Base-by-base conservation (phyloP, 345 rosid species). In the Noccaea bulbosa region DNA sequence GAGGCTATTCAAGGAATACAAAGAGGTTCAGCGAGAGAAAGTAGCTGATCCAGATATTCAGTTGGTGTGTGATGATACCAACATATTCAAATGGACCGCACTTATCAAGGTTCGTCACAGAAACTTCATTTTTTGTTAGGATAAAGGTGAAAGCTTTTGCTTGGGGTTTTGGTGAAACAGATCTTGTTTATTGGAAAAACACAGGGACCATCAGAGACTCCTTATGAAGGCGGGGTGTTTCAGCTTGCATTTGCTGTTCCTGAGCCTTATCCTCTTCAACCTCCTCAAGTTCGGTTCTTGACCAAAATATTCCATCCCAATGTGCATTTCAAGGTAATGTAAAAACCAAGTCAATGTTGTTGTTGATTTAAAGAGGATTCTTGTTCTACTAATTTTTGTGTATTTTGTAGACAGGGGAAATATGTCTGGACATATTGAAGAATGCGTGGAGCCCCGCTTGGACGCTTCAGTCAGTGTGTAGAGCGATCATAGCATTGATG, bases 381-480 rank as follows among this genome's bases (percentile, higher is more conserved):
- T 2, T 40, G 9, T 14, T 17, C 8, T 12, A 5, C 5, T 4
- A 3, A 2, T 9, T 72, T 22, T 44, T 55, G 7, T 35, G 49
- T 12, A 5, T 9, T 10, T 34, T 78, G 58, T 84, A 94, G 96
- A 94, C 99, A 0, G 97, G 99, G 35, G 99, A 94, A 77, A 91
- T 94, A 78, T 94, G 97, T 71, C 90, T 94, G 49, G 99, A 94
- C 72, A 91, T 94, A 73, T 83, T 94, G 91, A 95, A 95, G 86
- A 95, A 88, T 73, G 98, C 99, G 24, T 95, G 98, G 99, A 94
- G 96, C 71, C 98, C 99, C 1, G 98, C 99, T n/a, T 94, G 99
- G 98, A 94, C 97, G 3, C 92, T 91, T 65, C 97, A 94, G 79
- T 94, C 97, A 40, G 99, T 95, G 60, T 95, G 98, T 79, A 88